Evolutionary conservation across 1,284 basidiomycete genomes (phyloP).

Genomic region (Xerocomus cyaneibrunnescens): DNA sequence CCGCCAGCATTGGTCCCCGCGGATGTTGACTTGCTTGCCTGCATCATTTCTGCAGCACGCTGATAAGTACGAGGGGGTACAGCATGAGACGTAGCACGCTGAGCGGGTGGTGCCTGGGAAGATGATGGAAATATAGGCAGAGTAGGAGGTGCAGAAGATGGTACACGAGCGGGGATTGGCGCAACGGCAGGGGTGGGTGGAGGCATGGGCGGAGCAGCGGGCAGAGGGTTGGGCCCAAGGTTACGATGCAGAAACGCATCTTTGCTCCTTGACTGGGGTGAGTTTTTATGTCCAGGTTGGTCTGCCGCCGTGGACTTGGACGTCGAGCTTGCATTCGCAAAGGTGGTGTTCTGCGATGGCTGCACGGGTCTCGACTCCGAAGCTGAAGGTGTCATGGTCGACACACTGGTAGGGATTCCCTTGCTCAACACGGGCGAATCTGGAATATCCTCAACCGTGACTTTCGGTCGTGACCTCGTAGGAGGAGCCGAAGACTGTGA

Average conservation of each 20-base stretch:
- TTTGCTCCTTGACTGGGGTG: slow-evolving; percentile 25
- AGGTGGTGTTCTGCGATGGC: slow-evolving; percentile 10
- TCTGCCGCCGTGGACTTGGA: slow-evolving; percentile 10
- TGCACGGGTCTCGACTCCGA: slow-evolving; percentile 10
- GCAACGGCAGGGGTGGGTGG: slow-evolving; percentile 9
- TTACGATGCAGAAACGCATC: slow-evolving; percentile 19
- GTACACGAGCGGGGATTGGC: slow-evolving; percentile 17
- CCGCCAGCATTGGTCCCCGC: neutral
- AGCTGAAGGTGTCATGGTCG: slow-evolving; percentile 3
- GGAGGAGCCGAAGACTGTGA: slow-evolving; percentile 9
- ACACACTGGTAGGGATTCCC: slow-evolving; percentile 3
- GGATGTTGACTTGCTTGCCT: slow-evolving; percentile 20
- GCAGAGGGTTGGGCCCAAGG: slow-evolving; percentile 7
- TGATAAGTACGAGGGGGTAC: slow-evolving; percentile 23
- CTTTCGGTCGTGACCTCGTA: slow-evolving; percentile 26
- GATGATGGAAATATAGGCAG: slow-evolving; percentile 17
- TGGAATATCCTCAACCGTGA: slow-evolving; percentile 32
- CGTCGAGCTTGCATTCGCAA: slow-evolving; percentile 1
- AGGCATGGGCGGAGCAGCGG: slow-evolving; percentile 22
- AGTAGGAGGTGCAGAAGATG: slow-evolving; percentile 24
- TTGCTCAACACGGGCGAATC: slow-evolving; percentile 21
- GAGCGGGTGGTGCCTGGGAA: slow-evolving; percentile 10
- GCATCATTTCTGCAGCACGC: slow-evolving; percentile 24
- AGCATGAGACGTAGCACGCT: slow-evolving; percentile 20
- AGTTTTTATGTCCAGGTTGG: slow-evolving; percentile 16